Evolutionary conservation across 169 alveolate genomes (phyloP).

Genomic region (Plasmodium vivax): DNA sequence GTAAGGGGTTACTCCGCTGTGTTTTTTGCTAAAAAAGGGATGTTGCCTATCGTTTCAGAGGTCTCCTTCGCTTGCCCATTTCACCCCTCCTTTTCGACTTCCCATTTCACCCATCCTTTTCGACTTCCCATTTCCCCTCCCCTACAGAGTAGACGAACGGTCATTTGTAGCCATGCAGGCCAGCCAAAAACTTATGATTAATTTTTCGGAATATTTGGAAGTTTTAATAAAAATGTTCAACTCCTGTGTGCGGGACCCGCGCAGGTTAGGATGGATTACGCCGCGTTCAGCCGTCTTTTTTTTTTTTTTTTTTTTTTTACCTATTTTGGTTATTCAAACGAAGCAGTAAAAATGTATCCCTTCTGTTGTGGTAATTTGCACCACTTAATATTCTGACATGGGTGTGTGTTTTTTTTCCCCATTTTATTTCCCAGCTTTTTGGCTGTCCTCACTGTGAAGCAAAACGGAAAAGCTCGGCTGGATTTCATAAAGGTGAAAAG

Average conservation of each 20-base stretch:
- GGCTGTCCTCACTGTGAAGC: constrained; percentile 89
- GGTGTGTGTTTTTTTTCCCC: background rate
- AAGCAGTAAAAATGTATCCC: background rate
- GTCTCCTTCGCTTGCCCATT: background rate
- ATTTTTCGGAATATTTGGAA: constrained; percentile 89
- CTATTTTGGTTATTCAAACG: background rate
- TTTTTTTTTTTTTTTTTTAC: background rate
- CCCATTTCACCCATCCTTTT: no score
- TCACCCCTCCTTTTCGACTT: background rate
- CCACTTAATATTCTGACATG: background rate
- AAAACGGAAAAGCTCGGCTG: constrained; percentile 89
- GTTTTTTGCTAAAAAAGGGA: background rate
- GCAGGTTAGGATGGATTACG: constrained; percentile 74
- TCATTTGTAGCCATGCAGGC: constrained; percentile 90
- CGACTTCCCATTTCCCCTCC: background rate
- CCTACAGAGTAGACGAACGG: constrained; percentile 86
- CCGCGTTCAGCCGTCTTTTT: background rate
- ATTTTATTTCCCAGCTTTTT: constrained; percentile 80
- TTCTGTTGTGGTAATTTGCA: background rate
- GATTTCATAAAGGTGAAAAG: constrained; percentile 87
- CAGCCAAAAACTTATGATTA: constrained; percentile 93
- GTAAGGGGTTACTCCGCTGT: background rate
- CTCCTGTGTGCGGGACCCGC: constrained; percentile 94
- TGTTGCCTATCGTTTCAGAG: background rate
- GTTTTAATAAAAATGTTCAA: constrained; percentile 93